These are phyloP conservation scores for Carpinus fangiana DNA, from an alignment of 306 rosid species.

Conservation along the genomic window DNA sequence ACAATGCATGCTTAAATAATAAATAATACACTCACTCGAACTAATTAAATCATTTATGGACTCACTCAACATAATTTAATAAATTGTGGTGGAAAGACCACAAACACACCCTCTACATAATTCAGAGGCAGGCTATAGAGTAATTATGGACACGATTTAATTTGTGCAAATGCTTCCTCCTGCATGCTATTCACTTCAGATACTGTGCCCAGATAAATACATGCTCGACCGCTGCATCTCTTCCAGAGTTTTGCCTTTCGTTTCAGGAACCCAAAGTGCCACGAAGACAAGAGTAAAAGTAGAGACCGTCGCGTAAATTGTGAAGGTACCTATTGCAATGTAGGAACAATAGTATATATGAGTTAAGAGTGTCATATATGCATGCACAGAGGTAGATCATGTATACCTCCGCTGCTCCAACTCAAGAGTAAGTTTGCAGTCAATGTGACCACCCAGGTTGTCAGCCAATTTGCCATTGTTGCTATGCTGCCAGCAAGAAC, in stretches of 20 bases:
- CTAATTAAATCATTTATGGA: too few relatives aligned
- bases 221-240: constrained; percentile 53
- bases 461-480: constrained; percentile 68
- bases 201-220: not conserved
- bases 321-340: constrained; percentile 58
- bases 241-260: constrained; percentile 83
- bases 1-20: too few relatives aligned
- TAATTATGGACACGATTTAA: not conserved
- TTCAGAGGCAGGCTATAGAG: not conserved
- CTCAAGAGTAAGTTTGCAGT: constrained; percentile 76
- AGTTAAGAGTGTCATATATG: not conserved
- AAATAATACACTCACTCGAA: too few relatives aligned
- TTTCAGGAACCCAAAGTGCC: constrained; percentile 70
- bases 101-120: not conserved
- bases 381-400: constrained; percentile 12
- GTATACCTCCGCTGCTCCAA: constrained; percentile 71
- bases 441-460: constrained; percentile 62
- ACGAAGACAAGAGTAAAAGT: constrained; percentile 56
- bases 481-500: constrained; percentile 84
- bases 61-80: too few relatives aligned
- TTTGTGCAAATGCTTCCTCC: not conserved
- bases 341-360: not conserved
- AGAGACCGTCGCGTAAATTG: constrained; percentile 52
- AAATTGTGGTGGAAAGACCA: not conserved
- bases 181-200: not conserved